Conservation (phyloP, 2,329 filamentous ascomycete genomes). For the Botryosphaeria agaves region DNA sequence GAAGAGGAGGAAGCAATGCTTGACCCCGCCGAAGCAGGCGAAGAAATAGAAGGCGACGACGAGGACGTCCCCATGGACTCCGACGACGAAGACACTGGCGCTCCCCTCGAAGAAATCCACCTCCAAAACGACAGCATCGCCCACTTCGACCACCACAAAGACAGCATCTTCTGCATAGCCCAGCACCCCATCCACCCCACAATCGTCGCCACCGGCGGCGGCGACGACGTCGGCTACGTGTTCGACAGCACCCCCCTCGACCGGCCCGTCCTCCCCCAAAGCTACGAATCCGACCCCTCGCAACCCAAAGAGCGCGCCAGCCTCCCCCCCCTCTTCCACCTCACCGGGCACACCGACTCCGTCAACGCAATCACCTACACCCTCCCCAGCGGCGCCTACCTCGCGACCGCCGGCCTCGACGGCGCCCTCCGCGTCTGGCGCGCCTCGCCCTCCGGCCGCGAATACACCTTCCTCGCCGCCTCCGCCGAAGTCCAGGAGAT, state of each 20-base stretch:
- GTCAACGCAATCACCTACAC: slow-evolving; percentile 80
- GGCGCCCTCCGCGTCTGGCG: slow-evolving; percentile 62
- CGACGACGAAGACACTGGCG: slow-evolving; percentile 41
- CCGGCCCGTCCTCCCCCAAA: slow-evolving; percentile 55
- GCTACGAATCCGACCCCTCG: slow-evolving; percentile 54
- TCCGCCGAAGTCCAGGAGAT: slow-evolving; percentile 86
- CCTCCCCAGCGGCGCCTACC: slow-evolving; percentile 62
- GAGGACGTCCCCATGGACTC: slow-evolving; percentile 70
- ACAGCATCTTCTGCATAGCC: slow-evolving; percentile 88
- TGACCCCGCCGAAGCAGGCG: slow-evolving; percentile 57
- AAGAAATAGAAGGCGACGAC: slow-evolving; percentile 51
- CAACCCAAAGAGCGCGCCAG: slow-evolving; percentile 37
- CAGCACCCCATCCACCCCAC: slow-evolving; percentile 68
- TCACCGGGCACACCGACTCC: slow-evolving; percentile 86
- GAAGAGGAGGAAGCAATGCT: slow-evolving; percentile 55
- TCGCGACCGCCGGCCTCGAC: slow-evolving; percentile 77
- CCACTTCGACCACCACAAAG: slow-evolving; percentile 79
- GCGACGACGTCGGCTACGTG: slow-evolving; percentile 73
- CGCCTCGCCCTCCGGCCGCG: slow-evolving; percentile 27
- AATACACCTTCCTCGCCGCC: slow-evolving; percentile 55
- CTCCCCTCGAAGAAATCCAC: slow-evolving; percentile 48
- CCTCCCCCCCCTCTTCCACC: slow-evolving; percentile 48
- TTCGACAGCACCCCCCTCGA: slow-evolving; percentile 53
- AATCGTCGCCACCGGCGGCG: slow-evolving; percentile 76
- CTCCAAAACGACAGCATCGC: slow-evolving; percentile 85